Percentiles rank a stretch among this genome's conserved stretches.
phyloP scores from a whole-genome alignment of 192 early-diverging fungal species.

The Diversispora epigaea region DNA sequence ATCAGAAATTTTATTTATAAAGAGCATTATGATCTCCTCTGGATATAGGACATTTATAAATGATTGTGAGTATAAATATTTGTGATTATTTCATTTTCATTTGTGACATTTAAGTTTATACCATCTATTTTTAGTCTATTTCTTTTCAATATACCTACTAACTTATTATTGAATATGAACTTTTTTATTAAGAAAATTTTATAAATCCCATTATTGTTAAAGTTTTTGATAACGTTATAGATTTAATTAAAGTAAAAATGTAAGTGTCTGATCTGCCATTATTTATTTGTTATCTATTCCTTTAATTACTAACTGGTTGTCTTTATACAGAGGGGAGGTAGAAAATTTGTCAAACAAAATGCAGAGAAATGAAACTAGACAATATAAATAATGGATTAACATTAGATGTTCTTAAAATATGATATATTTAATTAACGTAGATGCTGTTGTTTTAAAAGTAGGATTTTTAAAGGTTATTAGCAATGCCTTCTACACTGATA shows the following conservation, averaged over 20 bases:
- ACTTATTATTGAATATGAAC: too few relatives aligned
- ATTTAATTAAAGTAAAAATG: too few relatives aligned
- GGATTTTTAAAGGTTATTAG: too few relatives aligned
- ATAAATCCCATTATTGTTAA: too few relatives aligned
- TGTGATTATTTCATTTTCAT: slow-evolving; percentile 15
- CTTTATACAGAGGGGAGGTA: slow-evolving; percentile 14
- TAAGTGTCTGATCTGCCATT: too few relatives aligned
- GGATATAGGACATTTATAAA: slow-evolving; percentile 31
- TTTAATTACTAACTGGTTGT: slow-evolving; percentile 12
- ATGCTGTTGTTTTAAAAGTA: too few relatives aligned
- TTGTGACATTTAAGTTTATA: slow-evolving; percentile 22
- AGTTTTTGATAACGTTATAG: too few relatives aligned
- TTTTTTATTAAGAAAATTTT: too few relatives aligned
- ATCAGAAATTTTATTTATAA: slow-evolving; percentile 17
- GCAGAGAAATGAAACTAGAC: slow-evolving; percentile 21
- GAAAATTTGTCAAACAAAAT: slow-evolving; percentile 23
- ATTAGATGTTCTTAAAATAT: slow-evolving; percentile 18
- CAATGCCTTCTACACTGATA: too few relatives aligned
- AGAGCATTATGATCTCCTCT: slow-evolving; percentile 26
- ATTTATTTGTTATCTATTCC: too few relatives aligned
- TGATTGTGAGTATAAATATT: slow-evolving; percentile 27
- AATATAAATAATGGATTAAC: slow-evolving; percentile 19
- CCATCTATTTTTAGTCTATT: too few relatives aligned
- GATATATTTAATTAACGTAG: slow-evolving; percentile 25
- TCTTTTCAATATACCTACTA: too few relatives aligned